Evolutionary conservation across 2,329 filamentous ascomycete species (phyloP).

Genomic region (Pseudogymnoascus sp.): DNA sequence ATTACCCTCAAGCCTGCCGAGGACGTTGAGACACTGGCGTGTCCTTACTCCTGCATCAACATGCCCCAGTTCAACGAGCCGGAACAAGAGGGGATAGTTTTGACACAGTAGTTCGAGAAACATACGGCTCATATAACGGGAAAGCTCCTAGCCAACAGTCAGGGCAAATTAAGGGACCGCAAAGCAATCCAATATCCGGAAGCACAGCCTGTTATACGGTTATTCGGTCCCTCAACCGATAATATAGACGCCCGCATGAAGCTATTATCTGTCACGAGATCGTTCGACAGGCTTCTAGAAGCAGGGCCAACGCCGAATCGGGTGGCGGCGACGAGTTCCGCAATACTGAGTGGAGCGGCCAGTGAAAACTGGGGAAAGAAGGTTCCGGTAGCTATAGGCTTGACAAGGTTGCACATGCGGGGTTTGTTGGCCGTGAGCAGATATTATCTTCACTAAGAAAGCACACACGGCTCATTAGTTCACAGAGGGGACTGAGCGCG

Average conservation of each 20-base stretch:
- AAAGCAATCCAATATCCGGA: background rate
- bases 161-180: background rate
- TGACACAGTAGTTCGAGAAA: background rate
- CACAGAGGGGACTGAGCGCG: background rate
- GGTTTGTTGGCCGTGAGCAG: background rate
- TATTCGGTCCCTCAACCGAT: background rate
- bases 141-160: background rate
- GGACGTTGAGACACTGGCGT: background rate
- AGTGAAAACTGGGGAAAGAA: conserved; percentile 3
- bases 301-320: background rate
- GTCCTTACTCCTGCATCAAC: background rate
- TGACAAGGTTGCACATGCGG: background rate
- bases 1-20: background rate
- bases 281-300: background rate
- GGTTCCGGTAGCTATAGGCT: conserved; percentile 1
- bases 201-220: conserved; percentile 3
- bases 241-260: background rate
- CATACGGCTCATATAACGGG: background rate
- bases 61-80: background rate
- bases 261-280: background rate
- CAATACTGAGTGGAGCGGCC: background rate
- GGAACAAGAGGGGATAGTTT: too few relatives aligned
- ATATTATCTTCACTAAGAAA: background rate
- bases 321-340: background rate
- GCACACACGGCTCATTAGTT: background rate